Conservation (phyloP, 768 basidiomycete species). For the Hericium rajendrae region DNA sequence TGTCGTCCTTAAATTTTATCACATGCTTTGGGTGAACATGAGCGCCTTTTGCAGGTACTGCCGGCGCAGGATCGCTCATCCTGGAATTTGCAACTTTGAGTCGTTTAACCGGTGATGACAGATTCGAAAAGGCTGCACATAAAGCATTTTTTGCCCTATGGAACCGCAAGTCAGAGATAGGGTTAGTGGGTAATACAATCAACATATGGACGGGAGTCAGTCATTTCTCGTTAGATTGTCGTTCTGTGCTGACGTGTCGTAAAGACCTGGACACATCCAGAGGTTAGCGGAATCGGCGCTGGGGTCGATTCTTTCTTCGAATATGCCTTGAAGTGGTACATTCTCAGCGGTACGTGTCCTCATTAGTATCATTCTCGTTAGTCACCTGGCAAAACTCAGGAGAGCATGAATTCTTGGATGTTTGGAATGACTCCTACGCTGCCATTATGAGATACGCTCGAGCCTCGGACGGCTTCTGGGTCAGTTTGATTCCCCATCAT, state of each 20-base stretch:
- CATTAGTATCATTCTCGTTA: not conserved
- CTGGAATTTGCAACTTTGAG: constrained; percentile 92
- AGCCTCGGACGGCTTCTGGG: constrained; percentile 82
- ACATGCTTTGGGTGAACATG: not conserved
- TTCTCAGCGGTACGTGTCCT: constrained; percentile 55
- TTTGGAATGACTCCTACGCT: constrained; percentile 28
- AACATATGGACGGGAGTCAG: constrained; percentile 74
- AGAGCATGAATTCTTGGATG: constrained; percentile 28
- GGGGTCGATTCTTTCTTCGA: constrained; percentile 96
- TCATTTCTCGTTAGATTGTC: constrained; percentile 9
- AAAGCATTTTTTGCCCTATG: constrained; percentile 90
- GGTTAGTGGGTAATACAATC: constrained; percentile 82
- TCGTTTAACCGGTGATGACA: constrained; percentile 80
- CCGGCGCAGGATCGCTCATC: constrained; percentile 87
- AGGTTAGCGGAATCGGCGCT: constrained; percentile 78
- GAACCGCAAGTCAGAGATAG: constrained; percentile 81
- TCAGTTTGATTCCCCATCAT: constrained; percentile 24
- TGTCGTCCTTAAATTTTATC: constrained; percentile 20
- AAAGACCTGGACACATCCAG: constrained; percentile 69
- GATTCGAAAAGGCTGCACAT: constrained; percentile 83
- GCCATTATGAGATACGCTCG: constrained; percentile 70
- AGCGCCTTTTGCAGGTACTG: constrained; percentile 48
- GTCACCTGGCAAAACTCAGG: constrained; percentile 14
- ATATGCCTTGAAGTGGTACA: constrained; percentile 88
- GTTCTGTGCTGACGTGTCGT: not conserved